Conservation (phyloP, 2,329 filamentous ascomycete genomes). For the Parafenestella ontariensis region DNA sequence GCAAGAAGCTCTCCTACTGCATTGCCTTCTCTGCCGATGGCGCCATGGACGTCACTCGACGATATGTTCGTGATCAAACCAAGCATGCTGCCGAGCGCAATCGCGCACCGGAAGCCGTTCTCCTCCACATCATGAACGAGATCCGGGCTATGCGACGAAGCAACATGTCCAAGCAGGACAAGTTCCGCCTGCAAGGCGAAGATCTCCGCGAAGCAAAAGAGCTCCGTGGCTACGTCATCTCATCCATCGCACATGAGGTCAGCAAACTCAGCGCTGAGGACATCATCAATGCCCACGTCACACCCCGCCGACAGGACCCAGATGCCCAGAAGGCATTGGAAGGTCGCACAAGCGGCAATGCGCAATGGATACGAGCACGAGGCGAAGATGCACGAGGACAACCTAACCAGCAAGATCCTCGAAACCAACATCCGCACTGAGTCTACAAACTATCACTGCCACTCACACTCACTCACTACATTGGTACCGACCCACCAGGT, state of each 20-base stretch:
- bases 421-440: slow-evolving; percentile 49
- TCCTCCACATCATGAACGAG: slow-evolving; percentile 90
- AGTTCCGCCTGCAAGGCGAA: slow-evolving; percentile 81
- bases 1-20: slow-evolving; percentile 95
- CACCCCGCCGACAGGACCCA: slow-evolving; percentile 47
- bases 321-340: slow-evolving; percentile 58
- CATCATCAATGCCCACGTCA: slow-evolving; percentile 37
- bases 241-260: slow-evolving; percentile 75
- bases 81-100: slow-evolving; percentile 77
- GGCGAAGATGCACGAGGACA: slow-evolving; percentile 46
- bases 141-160: slow-evolving; percentile 83
- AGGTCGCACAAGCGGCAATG: slow-evolving; percentile 50
- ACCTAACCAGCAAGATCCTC: slow-evolving; percentile 47
- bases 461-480: slow-evolving; percentile 9
- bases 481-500: slow-evolving; percentile 9
- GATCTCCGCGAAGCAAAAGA: slow-evolving; percentile 78
- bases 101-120: slow-evolving; percentile 84
- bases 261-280: slow-evolving; percentile 68
- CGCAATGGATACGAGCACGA: slow-evolving; percentile 47
- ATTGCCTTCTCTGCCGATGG: slow-evolving; percentile 95
- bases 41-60: slow-evolving; percentile 70
- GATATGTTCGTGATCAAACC: slow-evolving; percentile 72
- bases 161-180: slow-evolving; percentile 85
- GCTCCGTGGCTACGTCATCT: slow-evolving; percentile 75
- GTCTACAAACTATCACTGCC: slow-evolving; percentile 9